Percentiles rank a stretch among this genome's conserved stretches.
phyloP scores from a whole-genome alignment of 2,329 filamentous ascomycete genomes.

The Colletotrichum liriopes region DNA sequence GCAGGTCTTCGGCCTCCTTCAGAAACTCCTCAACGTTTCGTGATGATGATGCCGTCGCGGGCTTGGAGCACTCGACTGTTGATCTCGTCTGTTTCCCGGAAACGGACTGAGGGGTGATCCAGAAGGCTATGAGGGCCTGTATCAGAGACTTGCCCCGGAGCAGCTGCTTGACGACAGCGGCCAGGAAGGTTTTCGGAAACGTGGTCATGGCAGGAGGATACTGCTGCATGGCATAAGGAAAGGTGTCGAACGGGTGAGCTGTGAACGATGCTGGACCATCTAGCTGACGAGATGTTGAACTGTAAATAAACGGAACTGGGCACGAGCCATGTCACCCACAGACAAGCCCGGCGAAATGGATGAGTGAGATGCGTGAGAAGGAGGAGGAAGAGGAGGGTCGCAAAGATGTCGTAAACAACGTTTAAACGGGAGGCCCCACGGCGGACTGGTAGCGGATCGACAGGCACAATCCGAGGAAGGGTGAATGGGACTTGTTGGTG shows the following conservation, averaged over 20 bases:
- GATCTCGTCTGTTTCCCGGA: slow-evolving; percentile 34
- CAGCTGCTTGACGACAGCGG: slow-evolving; percentile 71
- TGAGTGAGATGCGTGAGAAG: slow-evolving; percentile 22
- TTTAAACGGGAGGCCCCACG: slow-evolving; percentile 36
- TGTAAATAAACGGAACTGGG: slow-evolving; percentile 37
- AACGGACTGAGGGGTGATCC: slow-evolving; percentile 31
- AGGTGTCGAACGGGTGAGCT: slow-evolving; percentile 7
- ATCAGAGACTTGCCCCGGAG: slow-evolving; percentile 73
- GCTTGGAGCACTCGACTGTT: slow-evolving; percentile 22
- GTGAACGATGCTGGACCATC: slow-evolving; percentile 35
- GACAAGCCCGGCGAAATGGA: slow-evolving; percentile 21
- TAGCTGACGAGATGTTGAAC: slow-evolving; percentile 42
- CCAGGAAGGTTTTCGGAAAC: slow-evolving; percentile 68
- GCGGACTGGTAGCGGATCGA: slow-evolving; percentile 35
- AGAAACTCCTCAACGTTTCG: slow-evolving; percentile 67
- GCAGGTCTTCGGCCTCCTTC: slow-evolving; percentile 67
- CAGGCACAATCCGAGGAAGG: slow-evolving; percentile 25
- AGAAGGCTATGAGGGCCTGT: slow-evolving; percentile 65
- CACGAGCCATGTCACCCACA: slow-evolving; percentile 39
- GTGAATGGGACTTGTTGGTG: slow-evolving; percentile 4
- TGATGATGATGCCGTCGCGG: slow-evolving; percentile 43
- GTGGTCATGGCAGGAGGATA: slow-evolving; percentile 71
- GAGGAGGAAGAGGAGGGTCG: slow-evolving; percentile 25
- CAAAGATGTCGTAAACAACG: slow-evolving; percentile 35
- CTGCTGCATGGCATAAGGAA: slow-evolving; percentile 61